phyloP scores from a whole-genome alignment of 2,329 filamentous ascomycete genomes.

The Lecanicillium sp. region DNA sequence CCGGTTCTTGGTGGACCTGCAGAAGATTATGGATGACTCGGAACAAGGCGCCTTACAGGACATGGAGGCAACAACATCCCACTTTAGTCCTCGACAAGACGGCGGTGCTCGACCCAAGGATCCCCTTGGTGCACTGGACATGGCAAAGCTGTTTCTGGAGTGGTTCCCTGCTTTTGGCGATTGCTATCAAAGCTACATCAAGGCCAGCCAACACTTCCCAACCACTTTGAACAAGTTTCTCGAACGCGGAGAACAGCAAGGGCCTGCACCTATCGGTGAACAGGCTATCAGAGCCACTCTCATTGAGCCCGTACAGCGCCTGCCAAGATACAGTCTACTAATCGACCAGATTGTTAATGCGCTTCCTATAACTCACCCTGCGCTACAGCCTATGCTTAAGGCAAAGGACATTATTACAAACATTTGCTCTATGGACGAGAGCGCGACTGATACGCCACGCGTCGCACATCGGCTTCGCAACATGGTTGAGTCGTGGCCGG shows the following conservation, averaged over 20 bases:
- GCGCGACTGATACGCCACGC: conserved; percentile 60
- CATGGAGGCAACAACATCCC: conserved; percentile 51
- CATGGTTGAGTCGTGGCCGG: conserved; percentile 71
- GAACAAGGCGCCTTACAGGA: conserved; percentile 74
- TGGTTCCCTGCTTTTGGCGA: conserved; percentile 92
- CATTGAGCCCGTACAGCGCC: conserved; percentile 90
- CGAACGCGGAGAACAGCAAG: conserved; percentile 62
- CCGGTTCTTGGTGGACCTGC: conserved; percentile 69
- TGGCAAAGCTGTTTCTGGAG: conserved; percentile 75
- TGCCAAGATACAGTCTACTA: conserved; percentile 90
- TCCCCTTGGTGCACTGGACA: conserved; percentile 66
- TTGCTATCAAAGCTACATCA: conserved; percentile 90
- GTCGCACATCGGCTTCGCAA: conserved; percentile 66
- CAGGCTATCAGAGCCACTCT: conserved; percentile 84
- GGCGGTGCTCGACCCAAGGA: conserved; percentile 50
- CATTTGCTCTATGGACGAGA: conserved; percentile 88
- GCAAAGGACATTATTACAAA: conserved; percentile 91
- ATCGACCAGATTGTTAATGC: conserved; percentile 92
- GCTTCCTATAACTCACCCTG: conserved; percentile 78
- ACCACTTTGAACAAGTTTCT: conserved; percentile 72
- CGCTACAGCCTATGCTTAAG: conserved; percentile 73
- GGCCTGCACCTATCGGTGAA: conserved; percentile 77
- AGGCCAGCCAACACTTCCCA: conserved; percentile 80
- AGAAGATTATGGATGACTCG: conserved; percentile 70
- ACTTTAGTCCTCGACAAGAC: conserved; percentile 33